These are phyloP conservation scores for Closterium sp. DNA, from an alignment of 139 green algal species.

Conservation along the genomic window DNA sequence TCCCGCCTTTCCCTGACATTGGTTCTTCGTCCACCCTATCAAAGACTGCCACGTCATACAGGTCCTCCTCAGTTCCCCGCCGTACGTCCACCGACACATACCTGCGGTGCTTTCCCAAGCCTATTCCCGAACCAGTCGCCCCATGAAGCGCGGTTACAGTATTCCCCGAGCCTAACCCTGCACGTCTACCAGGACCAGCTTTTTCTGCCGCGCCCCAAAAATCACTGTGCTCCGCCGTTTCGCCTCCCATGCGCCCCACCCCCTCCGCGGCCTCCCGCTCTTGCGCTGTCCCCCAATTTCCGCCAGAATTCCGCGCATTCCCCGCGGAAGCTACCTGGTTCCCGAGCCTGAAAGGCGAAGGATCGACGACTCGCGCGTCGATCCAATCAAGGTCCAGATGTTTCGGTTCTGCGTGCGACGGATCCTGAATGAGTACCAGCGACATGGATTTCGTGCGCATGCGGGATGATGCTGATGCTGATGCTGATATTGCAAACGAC, in stretches of 20 bases:
- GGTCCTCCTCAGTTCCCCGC: neutral
- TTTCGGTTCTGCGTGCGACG: neutral
- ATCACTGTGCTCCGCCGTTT: neutral
- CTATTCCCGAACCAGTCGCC: neutral
- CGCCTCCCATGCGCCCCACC: neutral
- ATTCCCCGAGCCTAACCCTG: neutral
- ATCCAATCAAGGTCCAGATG: neutral
- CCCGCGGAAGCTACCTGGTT: neutral
- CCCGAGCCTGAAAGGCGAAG: neutral
- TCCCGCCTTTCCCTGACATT: neutral
- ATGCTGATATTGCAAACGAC: too few species aligned
- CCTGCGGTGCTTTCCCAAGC: neutral
- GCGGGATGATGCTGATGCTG: neutral
- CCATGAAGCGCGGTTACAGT: too few species aligned
- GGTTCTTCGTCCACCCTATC: neutral
- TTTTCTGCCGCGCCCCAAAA: neutral
- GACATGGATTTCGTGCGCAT: neutral
- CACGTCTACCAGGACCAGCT: neutral
- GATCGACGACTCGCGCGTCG: neutral
- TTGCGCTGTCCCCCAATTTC: neutral
- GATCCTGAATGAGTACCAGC: neutral
- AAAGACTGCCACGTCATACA: neutral
- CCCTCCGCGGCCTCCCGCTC: neutral
- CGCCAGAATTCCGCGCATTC: neutral
- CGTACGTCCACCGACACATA: neutral